Conservation (phyloP, 441 rosid genomes). For the Gossypium gossypioides region DNA sequence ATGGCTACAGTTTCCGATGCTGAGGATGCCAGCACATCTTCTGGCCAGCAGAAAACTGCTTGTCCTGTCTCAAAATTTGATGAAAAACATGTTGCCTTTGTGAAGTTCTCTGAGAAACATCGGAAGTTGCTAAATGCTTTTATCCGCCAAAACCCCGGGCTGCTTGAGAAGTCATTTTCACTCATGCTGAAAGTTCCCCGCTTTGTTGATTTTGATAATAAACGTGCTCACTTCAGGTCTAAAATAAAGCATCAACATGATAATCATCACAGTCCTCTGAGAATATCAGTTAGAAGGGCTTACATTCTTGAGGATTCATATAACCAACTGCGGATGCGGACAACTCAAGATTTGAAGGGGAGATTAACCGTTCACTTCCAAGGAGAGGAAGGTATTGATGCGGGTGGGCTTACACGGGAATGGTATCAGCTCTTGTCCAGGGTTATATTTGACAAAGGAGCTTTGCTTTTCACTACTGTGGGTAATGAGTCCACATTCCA, state of each 20-base stretch:
- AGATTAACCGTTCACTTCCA: slow-evolving; percentile 87
- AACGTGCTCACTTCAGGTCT: slow-evolving; percentile 81
- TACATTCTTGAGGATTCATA: slow-evolving; percentile 94
- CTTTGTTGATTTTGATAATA: slow-evolving; percentile 87
- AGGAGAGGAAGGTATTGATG: slow-evolving; percentile 97
- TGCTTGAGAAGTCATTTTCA: slow-evolving; percentile 90
- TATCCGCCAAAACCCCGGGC: slow-evolving; percentile 80
- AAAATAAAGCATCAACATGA: slow-evolving; percentile 90
- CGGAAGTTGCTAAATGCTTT: slow-evolving; percentile 83
- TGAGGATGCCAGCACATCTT: slow-evolving; percentile 49
- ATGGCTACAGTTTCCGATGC: slow-evolving; percentile 43
- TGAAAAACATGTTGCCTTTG: slow-evolving; percentile 72
- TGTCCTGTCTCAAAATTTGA: slow-evolving; percentile 51
- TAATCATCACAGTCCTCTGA: slow-evolving; percentile 78
- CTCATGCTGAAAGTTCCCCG: slow-evolving; percentile 93
- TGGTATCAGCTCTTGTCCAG: slow-evolving; percentile 94
- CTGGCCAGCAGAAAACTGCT: slow-evolving; percentile 43
- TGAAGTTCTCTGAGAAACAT: slow-evolving; percentile 83
- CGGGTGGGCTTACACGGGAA: slow-evolving; percentile 96
- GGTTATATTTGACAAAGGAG: slow-evolving; percentile 93
- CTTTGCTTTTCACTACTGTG: slow-evolving; percentile 87
- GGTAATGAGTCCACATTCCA: slow-evolving; percentile 96
- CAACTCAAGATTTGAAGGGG: slow-evolving; percentile 78
- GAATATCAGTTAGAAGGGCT: slow-evolving; percentile 91
- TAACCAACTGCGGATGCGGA: slow-evolving; percentile 80